Base-by-base conservation (phyloP, 192 early-diverging fungal species). In the Podila minutissima region DNA sequence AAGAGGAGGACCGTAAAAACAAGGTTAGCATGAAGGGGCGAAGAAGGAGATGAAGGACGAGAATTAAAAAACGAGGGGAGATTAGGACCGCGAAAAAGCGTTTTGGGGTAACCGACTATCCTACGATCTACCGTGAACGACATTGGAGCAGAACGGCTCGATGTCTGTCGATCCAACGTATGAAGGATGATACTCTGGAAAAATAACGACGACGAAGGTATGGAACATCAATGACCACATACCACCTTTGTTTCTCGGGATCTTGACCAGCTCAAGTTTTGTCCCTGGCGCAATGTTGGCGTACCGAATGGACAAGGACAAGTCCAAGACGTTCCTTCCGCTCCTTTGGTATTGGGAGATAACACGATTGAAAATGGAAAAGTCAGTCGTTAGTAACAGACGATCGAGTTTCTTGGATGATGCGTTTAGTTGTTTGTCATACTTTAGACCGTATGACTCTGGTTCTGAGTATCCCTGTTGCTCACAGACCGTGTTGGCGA, bases 261-360 rank as follows among this genome's bases (percentile, higher is more conserved):
- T 48, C 55, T 41, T 65, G 24, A 75, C 65, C 24, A 95, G 84
- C 28, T 82, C 82, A 20, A 96, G 83, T 64, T 88, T 93, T 33
- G 93, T 93, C 22, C 92, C 92, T 12, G 90, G 71, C 5, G 93
- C 90, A 33, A 95, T 74, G 69, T 93, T 94, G 49, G 93, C 91
- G 74, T 93, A 91, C 15, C 94, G 89, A 5, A 95, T 77, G 0
- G 90, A 83, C 20, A 93, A 82, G 10, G 93, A 86, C n/a, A 92
- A 84, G 75, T 94, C 90, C 20, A 95, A 83, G 4, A 69, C 46
- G 48, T 84, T 87, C 62, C 84, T 84, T 29, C 55, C 67, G 17
- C 26, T 61, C 41, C 68, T 70, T 10, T 49, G 20, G 5, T 67
- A 6, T 24, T 22, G 13, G 50, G 37, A 53, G 3, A 8, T 31